Evolutionary conservation across 2,329 filamentous ascomycete genomes (phyloP), one percentile per base, ranked within the genome.

Genomic region (Diatrype stigma): DNA sequence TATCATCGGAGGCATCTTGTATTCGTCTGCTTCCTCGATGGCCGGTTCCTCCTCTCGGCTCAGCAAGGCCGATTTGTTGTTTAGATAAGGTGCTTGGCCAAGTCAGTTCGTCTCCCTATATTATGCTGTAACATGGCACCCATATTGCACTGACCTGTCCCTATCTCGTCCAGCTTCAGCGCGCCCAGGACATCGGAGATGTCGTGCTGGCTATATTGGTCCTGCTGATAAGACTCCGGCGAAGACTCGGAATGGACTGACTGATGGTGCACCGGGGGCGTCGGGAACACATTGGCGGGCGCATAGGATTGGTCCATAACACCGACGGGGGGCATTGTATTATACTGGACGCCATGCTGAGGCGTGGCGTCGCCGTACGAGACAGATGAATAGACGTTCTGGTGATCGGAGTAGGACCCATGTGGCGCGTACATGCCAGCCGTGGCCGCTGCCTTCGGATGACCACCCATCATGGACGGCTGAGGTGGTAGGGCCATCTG

Each of bases 151-250:
- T 70, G 77, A 94, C 89, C 91, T 67, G 91, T 87, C 54, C 91
- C 93, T 38, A 84, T 86, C 64, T 93, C 89, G 54, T 95, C 87
- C 61, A 97, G 90, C 63, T 89, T 92, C 14, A 97, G 76, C 40
- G 90, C 87, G 7, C 93, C 93, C 37, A 97, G 76, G 11, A 94
- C 82, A 62, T 95, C 89, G 12, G 86, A 84, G 2, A 96, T 77
- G 61, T 89, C 86, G 37, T 86, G 81, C 49, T 87, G 81, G 28
- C 81, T 84, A 53, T 87, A 87, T 35, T 82, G 75, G 45, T 87
- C 83, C 26, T 79, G 76, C 7, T 82, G 78, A 55, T 82, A 81
- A 10, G 78, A 79, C 12, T 78, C 72, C 2, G 74, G 73, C 6
- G 77, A 70, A 2, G 73, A 70, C 42, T 69, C 67, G 0, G 73